Evolutionary conservation across 108 stramenopile species (phyloP).

Genomic region (Cyclotella choctawhatcheeana): DNA sequence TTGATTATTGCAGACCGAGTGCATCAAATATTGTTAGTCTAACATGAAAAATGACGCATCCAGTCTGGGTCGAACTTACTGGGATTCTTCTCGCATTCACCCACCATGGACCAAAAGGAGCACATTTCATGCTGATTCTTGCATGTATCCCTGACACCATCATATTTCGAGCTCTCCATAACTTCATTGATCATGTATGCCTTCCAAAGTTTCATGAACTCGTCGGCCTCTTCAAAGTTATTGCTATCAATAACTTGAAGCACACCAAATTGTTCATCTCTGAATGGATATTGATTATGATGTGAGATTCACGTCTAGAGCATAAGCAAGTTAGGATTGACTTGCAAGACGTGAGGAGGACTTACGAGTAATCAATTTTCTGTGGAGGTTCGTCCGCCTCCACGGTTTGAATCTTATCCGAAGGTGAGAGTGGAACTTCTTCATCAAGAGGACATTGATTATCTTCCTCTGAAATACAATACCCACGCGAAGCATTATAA

Average conservation of each 20-base stretch:
- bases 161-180: slow-evolving; percentile 23
- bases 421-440: not conserved
- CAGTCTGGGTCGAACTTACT: slow-evolving; percentile 4
- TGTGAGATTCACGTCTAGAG: too few relatives aligned
- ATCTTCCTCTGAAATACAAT: slow-evolving; percentile 2
- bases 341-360: not conserved
- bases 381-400: not conserved
- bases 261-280: slow-evolving; percentile 30
- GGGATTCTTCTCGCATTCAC: slow-evolving; percentile 77
- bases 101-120: slow-evolving; percentile 69
- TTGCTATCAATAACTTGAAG: slow-evolving; percentile 2
- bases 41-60: not conserved
- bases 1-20: not conserved
- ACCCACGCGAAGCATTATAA: not conserved
- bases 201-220: slow-evolving; percentile 19
- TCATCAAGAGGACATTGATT: slow-evolving; percentile 3
- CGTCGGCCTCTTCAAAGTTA: slow-evolving; percentile 2
- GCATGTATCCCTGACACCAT: slow-evolving; percentile 48
- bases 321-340: too few relatives aligned
- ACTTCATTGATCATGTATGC: slow-evolving; percentile 23
- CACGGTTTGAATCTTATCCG: not conserved
- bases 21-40: not conserved
- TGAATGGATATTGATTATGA: not conserved
- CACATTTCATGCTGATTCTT: slow-evolving; percentile 63
- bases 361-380: slow-evolving; percentile 17